Base-by-base conservation (phyloP, 345 rosid genomes). In the Populus nigra region DNA sequence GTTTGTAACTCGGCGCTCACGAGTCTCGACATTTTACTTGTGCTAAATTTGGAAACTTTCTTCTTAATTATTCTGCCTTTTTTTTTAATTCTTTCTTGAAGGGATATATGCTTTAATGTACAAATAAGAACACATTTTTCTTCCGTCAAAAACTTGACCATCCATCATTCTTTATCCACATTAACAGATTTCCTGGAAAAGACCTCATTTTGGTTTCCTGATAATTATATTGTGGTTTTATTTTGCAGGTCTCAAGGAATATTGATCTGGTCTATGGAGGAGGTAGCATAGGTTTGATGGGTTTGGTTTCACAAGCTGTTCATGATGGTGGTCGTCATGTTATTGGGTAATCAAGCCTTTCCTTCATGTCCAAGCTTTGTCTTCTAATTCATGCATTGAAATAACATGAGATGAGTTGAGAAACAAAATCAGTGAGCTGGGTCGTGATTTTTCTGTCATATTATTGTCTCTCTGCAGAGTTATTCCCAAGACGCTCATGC, bases 401-500 rank as follows among this genome's bases (percentile, higher is more conserved):
- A 22, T 55, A 68, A 49, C 55, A 55, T 15, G 33, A 80, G 67
- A 57, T 25, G 47, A 33, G 77, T 72, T 71, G 73, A 79, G 67
- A 73, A 80, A 81, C 83, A 71, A 74, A 73, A 80, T 82, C 68
- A 72, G 68, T 61, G 83, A 82, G 76, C 59, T 81, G 78, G 77
- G 72, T 71, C 65, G 10, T 77, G 29, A 61, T 72, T 41, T 70
- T 62, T 35, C 41, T 72, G 41, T 91, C 94, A 86, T 86, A 84
- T 90, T 92, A 78, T 82, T 91, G 93, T 88, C 90, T 85, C 83
- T 75, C 61, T 81, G 87, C 97, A 96, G 99, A 86, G 92, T 96
- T 81, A 96, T 96, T 89, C 99, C 99, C 91, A 94, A 92, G 96
- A 96, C 98, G 88, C 97, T 96, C 93, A 94, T 94, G 99, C 99